A percentile compares a stretch with the other conserved stretches of the same genome.
These are phyloP conservation scores for Leccinum subfulvum DNA, from an alignment of 1,284 basidiomycete species.

Conservation along the genomic window DNA sequence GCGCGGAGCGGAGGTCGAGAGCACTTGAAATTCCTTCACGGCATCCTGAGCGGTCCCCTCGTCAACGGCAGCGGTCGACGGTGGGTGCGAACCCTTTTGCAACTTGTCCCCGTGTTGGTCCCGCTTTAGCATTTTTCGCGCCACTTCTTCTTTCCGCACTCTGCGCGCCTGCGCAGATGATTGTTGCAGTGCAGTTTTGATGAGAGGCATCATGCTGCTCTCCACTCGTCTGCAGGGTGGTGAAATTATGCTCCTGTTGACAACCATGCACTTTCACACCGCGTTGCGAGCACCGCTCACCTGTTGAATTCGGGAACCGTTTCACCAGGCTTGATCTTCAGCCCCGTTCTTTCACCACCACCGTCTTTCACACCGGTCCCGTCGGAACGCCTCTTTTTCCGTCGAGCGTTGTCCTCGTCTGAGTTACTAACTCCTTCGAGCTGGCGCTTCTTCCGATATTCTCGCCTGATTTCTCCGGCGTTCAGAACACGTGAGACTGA, in stretches of 20 bases:
- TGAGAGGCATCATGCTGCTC: constrained; percentile 59
- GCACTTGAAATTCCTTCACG: constrained; percentile 53
- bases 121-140: constrained; percentile 24
- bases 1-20: constrained; percentile 56
- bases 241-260: constrained; percentile 8
- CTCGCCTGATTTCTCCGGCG: constrained; percentile 54
- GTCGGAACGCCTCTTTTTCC: constrained; percentile 38
- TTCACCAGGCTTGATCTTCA: constrained; percentile 64
- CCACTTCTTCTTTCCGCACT: constrained; percentile 41
- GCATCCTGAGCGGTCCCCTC: constrained; percentile 22
- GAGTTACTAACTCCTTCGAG: constrained; percentile 31
- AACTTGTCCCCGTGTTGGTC: constrained; percentile 19
- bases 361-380: constrained; percentile 20
- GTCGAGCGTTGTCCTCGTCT: constrained; percentile 33
- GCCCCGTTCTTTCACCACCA: constrained; percentile 25
- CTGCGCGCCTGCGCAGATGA: constrained; percentile 53
- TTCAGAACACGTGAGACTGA: constrained; percentile 61
- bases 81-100: constrained; percentile 19
- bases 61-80: constrained; percentile 9
- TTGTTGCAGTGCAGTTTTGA: constrained; percentile 58
- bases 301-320: constrained; percentile 72
- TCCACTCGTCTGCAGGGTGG: constrained; percentile 59
- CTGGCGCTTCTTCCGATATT: constrained; percentile 54
- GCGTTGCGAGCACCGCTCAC: constrained; percentile 39
- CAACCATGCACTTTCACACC: constrained; percentile 12